A percentile compares a stretch with the other conserved stretches of the same genome.
Conservation (phyloP, 371 early-diverging fungal genomes). For the Rhizopus microsporus region DNA sequence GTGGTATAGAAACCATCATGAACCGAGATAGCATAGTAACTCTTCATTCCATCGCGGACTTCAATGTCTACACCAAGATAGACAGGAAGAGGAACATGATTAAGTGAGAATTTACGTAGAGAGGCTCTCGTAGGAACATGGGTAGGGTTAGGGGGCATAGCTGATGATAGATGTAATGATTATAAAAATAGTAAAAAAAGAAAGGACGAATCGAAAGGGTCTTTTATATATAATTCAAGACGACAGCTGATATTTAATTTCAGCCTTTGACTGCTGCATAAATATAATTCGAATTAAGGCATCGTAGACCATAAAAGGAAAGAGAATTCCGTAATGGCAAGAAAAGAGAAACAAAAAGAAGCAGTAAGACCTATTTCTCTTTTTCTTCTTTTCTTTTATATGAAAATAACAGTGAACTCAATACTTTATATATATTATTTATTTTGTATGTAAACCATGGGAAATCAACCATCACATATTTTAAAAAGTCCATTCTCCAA, state of each 20-base stretch:
- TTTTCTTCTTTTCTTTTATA: too few species aligned
- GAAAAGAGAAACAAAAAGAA: too few species aligned
- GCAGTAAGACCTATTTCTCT: background rate
- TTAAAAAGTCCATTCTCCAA: background rate
- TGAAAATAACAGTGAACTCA: too few species aligned
- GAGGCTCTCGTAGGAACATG: conserved; percentile 31
- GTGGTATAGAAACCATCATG: conserved; percentile 65
- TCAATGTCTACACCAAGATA: conserved; percentile 67
- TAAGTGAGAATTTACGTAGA: conserved; percentile 36
- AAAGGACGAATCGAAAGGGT: conserved; percentile 4
- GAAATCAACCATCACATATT: background rate
- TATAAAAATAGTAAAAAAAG: conserved; percentile 3
- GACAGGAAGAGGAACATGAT: conserved; percentile 49
- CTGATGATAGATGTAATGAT: background rate
- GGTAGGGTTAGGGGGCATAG: conserved; percentile 39
- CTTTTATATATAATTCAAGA: background rate
- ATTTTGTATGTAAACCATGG: background rate
- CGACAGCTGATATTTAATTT: too few species aligned
- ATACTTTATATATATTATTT: too few species aligned
- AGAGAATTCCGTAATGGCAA: too few species aligned
- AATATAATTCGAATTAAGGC: too few species aligned
- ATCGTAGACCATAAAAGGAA: too few species aligned
- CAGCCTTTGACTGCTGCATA: background rate
- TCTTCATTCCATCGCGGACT: conserved; percentile 26
- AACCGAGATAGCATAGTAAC: conserved; percentile 48